Evolutionary conservation across 148 eudicot genomes (phyloP), one percentile per base, ranked within the genome.

Genomic region (Persicaria maculosa): DNA sequence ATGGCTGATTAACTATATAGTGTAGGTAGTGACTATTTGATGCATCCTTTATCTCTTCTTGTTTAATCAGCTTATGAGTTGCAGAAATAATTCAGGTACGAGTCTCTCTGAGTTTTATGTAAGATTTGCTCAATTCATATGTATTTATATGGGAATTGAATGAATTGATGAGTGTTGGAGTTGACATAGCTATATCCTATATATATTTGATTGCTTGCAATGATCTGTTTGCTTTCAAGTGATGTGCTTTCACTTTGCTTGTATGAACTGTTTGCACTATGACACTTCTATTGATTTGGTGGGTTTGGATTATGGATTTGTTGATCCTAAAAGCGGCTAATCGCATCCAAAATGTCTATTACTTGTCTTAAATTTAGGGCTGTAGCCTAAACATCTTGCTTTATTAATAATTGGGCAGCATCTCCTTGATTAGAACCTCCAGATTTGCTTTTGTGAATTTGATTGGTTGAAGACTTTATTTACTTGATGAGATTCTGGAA

Each of bases 81-180:
- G 85, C 74, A 77, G 79, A 48, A 88, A 88, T 88, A 85, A 85
- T 82, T 80, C 70, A 70, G 73, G 80, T 72, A 67, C 70, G 73
- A 71, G 73, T 76, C 72, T 79, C 79, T 72, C 31, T 7, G 68
- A 55, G 50, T 83, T 81, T 76, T 73, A 81, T 81, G 82, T 84
- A 81, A 79, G 59, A 15, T 75, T 31, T 75, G 47, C 72, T 75
- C 72, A 75, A 11, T 75, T 50, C 9, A 59, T 50, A 8, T 25
- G 72, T 50, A 68, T 75, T 52, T 50, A 75, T 48, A 71, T 71
- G 73, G 50, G 71, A 64, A 62, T 81, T 79, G 79, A 72, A 81
- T 74, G 82, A 84, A 77, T 77, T 69, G 79, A 77, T 67, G 80
- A 74, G 78, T 74, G 74, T 36, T 44, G 72, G 72, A 25, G 68